Percentiles rank a stretch among this genome's conserved stretches.
Evolutionary conservation across 495 filamentous ascomycete species (phyloP).

Genomic region (Neurospora sp.): DNA sequence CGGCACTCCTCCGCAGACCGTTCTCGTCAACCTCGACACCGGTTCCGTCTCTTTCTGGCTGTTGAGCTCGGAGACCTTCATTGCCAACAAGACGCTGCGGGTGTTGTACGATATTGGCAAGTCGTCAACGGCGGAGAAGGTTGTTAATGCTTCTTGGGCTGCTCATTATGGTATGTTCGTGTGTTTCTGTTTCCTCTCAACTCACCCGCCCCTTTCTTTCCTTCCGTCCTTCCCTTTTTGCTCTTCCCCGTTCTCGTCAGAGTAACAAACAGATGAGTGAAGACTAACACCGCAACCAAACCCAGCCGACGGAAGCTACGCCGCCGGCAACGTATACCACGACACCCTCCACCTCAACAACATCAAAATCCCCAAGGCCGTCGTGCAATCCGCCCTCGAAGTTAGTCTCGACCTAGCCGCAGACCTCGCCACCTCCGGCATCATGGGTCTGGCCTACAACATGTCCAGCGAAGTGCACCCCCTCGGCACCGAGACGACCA

Average conservation of each 20-base stretch:
- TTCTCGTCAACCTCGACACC: constrained; percentile 63
- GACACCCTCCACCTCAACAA: constrained; percentile 27
- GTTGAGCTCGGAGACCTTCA: constrained; percentile 12
- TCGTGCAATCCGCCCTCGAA: constrained; percentile 30
- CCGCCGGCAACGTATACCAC: constrained; percentile 27
- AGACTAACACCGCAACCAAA: background rate
- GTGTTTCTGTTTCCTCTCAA: background rate
- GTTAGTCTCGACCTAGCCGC: constrained; percentile 21
- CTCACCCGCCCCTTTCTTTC: background rate
- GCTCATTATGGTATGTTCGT: constrained; percentile 66
- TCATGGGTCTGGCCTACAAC: constrained; percentile 25
- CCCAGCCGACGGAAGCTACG: constrained; percentile 18
- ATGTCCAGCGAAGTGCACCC: constrained; percentile 30
- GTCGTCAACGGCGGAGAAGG: constrained; percentile 49
- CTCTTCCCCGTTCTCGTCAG: too few relatives aligned
- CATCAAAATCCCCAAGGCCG: constrained; percentile 51
- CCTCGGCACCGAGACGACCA: constrained; percentile 41
- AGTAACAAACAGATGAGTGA: too few relatives aligned
- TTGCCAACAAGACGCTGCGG: constrained; percentile 1
- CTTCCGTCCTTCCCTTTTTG: background rate
- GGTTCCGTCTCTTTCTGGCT: constrained; percentile 58
- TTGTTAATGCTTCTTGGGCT: constrained; percentile 47
- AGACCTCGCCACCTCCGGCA: constrained; percentile 21
- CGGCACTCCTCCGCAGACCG: constrained; percentile 57
- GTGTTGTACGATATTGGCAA: constrained; percentile 33